Conservation (phyloP, 495 filamentous ascomycete genomes). For the Penicillium salamii region DNA sequence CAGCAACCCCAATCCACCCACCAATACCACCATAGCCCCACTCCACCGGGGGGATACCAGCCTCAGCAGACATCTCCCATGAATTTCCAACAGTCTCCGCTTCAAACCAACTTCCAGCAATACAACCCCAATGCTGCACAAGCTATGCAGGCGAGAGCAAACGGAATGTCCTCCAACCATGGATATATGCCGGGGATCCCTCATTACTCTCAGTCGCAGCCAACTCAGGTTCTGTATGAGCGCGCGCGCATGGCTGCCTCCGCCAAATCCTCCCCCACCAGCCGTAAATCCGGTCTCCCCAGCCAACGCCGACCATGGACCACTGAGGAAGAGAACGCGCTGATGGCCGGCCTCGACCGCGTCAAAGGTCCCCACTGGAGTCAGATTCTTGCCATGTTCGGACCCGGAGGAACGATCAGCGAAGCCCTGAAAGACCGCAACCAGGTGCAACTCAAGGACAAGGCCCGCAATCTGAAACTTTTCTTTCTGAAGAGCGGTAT, state of each 20-base stretch:
- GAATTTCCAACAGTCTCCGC: slow-evolving; percentile 42
- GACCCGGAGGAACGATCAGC: slow-evolving; percentile 75
- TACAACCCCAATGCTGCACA: slow-evolving; percentile 41
- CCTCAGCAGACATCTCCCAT: slow-evolving; percentile 28
- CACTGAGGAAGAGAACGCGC: slow-evolving; percentile 83
- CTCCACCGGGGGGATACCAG: slow-evolving; percentile 37
- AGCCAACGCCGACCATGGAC: slow-evolving; percentile 90
- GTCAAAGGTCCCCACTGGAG: slow-evolving; percentile 96
- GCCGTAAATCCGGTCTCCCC: slow-evolving; percentile 70
- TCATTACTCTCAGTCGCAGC: slow-evolving; percentile 67
- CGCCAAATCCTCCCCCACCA: slow-evolving; percentile 71
- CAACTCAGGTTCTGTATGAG: slow-evolving; percentile 78
- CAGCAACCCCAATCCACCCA: slow-evolving; percentile 26
- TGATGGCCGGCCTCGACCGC: slow-evolving; percentile 87
- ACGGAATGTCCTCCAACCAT: slow-evolving; percentile 39
- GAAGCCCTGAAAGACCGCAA: slow-evolving; percentile 88
- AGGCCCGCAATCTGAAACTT: slow-evolving; percentile 89
- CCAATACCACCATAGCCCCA: slow-evolving; percentile 40
- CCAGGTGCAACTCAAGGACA: slow-evolving; percentile 94
- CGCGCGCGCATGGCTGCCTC: slow-evolving; percentile 78
- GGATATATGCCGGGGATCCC: slow-evolving; percentile 52
- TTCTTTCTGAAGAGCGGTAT: slow-evolving; percentile 93
- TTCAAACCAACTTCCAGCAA: slow-evolving; percentile 45
- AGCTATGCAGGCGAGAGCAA: slow-evolving; percentile 30
- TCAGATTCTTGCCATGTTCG: slow-evolving; percentile 88